Evolutionary conservation across 768 basidiomycete genomes (phyloP), one percentile per base, ranked within the genome.

Genomic region (Calocybe cyanea): DNA sequence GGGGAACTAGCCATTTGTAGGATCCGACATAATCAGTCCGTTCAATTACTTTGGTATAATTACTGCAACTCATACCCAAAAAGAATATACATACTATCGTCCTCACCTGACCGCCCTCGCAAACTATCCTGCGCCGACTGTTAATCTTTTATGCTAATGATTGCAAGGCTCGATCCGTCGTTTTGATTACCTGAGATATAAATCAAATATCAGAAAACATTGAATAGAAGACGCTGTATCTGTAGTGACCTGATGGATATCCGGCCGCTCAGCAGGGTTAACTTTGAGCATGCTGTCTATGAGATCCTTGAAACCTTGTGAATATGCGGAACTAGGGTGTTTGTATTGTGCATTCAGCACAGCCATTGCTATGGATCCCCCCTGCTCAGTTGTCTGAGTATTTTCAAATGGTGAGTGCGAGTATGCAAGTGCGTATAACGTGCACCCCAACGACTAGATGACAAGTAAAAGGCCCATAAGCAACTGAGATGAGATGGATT

Each of bases 321-420:
- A 90, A 63, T 94, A 96, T n/a, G 77, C 80, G 2, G 87, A 88
- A 43, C 68, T 72, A 0, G 93, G 93, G 56, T 97, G 92, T 56
- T 85, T 85, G 67, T 94, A 99, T 54, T 89, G 84, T 0, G 92
- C 95, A 53, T 89, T 92, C 49, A 93, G 70, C 39, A 96, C 95
- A 0, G 95, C 93, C 94, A 99, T 95, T 1, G 94, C 94, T 58
- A 98, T 92, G 36, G 91, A 94, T 10, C 92, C 92, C 28, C 95
- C 95, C 62, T 96, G 94, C 55, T 92, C 90, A 2, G 87, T 92
- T 4, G 87, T 90, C 63, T 90, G 89, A 0, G 76, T 80, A 50
- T 87, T 94, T 69, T 99, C 95, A 57, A 99, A 99, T 0, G 95
- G 95, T 2, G 95, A 97, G 59, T 92, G 90, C 2, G 86, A 87